A percentile compares a stretch with the other conserved stretches of the same genome.
These are phyloP conservation scores for Pseudogymnoascus sp. DNA, from an alignment of 2,329 filamentous ascomycete species.

Conservation along the genomic window DNA sequence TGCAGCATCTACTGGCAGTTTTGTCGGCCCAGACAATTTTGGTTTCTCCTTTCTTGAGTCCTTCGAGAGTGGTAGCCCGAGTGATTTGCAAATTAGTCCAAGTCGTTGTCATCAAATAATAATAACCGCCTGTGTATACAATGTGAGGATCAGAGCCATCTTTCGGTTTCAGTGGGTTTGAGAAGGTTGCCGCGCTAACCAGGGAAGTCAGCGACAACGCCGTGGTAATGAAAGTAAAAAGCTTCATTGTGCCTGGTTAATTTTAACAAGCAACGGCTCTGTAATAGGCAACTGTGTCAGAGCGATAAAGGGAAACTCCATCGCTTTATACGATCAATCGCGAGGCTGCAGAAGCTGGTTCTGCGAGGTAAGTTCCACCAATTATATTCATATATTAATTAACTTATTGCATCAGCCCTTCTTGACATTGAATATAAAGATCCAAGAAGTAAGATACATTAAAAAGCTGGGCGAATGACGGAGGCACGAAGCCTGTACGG, in stretches of 20 bases:
- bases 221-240: background rate
- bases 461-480: background rate
- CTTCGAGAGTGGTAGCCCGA: slow-evolving; percentile 46
- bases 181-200: slow-evolving; percentile 32
- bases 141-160: slow-evolving; percentile 49
- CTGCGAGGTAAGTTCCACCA: background rate
- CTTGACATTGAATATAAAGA: background rate
- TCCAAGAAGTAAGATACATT: background rate
- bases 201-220: background rate
- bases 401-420: background rate
- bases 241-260: background rate
- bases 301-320: background rate
- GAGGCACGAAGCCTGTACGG: background rate
- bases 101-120: slow-evolving; percentile 51
- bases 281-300: background rate
- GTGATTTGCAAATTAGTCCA: slow-evolving; percentile 51
- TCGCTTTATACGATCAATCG: background rate
- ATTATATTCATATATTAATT: background rate
- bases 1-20: slow-evolving; percentile 43
- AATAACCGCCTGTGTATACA: slow-evolving; percentile 46
- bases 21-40: slow-evolving; percentile 45
- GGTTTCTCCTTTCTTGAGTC: slow-evolving; percentile 46
- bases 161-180: slow-evolving; percentile 45
- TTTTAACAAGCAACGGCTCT: background rate
- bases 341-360: background rate